Conservation (phyloP, 768 basidiomycete genomes). For the Tephrocybe sp. region DNA sequence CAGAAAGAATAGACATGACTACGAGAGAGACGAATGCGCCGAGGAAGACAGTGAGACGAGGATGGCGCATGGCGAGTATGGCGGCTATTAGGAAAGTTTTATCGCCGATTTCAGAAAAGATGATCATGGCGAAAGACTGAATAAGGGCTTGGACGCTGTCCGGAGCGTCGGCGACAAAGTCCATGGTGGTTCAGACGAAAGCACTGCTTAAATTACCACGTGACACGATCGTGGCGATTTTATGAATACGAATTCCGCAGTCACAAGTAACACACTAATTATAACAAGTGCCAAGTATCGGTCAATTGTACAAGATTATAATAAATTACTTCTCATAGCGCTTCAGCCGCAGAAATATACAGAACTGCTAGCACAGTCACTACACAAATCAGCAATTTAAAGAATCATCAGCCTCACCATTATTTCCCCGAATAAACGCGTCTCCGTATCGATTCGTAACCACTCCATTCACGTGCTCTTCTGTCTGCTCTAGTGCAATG, state of each 20-base stretch:
- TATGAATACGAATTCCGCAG: neutral
- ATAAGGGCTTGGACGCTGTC: slow-evolving; percentile 52
- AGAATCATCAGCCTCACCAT: slow-evolving; percentile 48
- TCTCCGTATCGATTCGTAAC: slow-evolving; percentile 92
- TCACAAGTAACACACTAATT: too few species aligned
- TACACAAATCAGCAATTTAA: neutral
- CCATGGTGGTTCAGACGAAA: neutral
- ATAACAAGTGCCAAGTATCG: neutral
- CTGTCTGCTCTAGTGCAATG: slow-evolving; percentile 95
- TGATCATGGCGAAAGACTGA: slow-evolving; percentile 88
- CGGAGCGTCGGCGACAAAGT: slow-evolving; percentile 16
- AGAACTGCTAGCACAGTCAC: slow-evolving; percentile 44
- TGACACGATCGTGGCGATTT: neutral
- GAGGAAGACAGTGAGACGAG: slow-evolving; percentile 78
- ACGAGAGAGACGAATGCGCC: slow-evolving; percentile 88
- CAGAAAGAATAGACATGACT: slow-evolving; percentile 92
- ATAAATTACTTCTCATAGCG: slow-evolving; percentile 31
- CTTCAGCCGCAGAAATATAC: slow-evolving; percentile 75
- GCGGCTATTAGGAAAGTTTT: slow-evolving; percentile 89
- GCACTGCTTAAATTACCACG: neutral
- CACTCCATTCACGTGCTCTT: slow-evolving; percentile 89
- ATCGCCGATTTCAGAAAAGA: slow-evolving; percentile 93
- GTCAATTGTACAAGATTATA: neutral
- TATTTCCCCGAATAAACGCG: slow-evolving; percentile 93
- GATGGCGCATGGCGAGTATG: slow-evolving; percentile 90